Percentiles rank a stretch among this genome's conserved stretches.
Conservation (phyloP, 164 flowering plant genomes). For the Stephania cephalantha region DNA sequence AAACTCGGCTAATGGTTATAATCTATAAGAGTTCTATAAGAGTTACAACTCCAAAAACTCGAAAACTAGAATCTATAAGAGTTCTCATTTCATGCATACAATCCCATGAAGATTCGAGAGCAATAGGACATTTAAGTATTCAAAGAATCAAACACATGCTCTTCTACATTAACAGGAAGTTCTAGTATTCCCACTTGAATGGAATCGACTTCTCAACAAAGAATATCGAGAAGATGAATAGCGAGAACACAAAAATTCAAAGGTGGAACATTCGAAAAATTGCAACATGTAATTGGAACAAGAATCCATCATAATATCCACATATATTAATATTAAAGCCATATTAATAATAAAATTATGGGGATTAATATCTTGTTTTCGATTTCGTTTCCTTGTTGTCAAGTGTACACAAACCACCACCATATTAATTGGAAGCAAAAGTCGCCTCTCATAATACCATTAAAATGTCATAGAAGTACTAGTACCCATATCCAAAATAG, state of each 20-base stretch:
- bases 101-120: too few relatives aligned
- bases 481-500: slow-evolving; percentile 22
- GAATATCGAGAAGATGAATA: neutral
- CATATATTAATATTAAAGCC: neutral
- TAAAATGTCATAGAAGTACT: slow-evolving; percentile 20
- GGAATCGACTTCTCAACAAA: too few relatives aligned
- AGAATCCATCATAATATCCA: neutral
- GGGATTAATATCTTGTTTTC: slow-evolving; percentile 16
- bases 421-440: slow-evolving; percentile 14
- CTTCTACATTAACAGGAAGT: neutral
- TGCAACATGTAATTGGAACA: neutral
- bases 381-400: slow-evolving; percentile 17
- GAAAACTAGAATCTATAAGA: neutral
- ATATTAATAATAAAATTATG: neutral
- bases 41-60: neutral
- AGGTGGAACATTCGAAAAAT: neutral
- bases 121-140: too few relatives aligned
- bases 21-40: neutral
- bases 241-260: neutral
- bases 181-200: too few relatives aligned
- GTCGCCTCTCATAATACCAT: slow-evolving; percentile 11
- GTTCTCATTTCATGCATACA: neutral
- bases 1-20: neutral
- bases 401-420: slow-evolving; percentile 24
- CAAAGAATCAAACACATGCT: neutral